Conservation (phyloP, 2,329 filamentous ascomycete species). For the Lachnellula subtilissima region DNA sequence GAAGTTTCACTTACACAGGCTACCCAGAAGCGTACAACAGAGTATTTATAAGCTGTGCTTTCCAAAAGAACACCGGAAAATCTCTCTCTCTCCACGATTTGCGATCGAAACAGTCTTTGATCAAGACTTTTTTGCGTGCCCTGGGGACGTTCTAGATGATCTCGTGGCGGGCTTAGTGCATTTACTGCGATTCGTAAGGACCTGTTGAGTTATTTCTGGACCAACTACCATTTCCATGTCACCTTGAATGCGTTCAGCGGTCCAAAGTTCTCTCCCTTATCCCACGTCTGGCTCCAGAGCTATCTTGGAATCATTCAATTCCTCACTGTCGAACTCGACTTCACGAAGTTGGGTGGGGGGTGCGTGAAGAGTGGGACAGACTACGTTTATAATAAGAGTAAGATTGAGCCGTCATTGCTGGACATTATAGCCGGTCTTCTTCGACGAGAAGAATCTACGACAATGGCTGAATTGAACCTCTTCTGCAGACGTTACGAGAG, state of each 20-base stretch:
- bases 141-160: slow-evolving; percentile 23
- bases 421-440: slow-evolving; percentile 13
- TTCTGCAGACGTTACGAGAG: slow-evolving; percentile 17
- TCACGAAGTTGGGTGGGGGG: slow-evolving; percentile 27
- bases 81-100: slow-evolving; percentile 24
- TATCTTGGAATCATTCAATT: slow-evolving; percentile 23
- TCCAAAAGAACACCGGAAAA: slow-evolving; percentile 15
- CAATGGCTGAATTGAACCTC: slow-evolving; percentile 16
- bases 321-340: slow-evolving; percentile 30
- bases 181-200: slow-evolving; percentile 23
- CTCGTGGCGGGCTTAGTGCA: slow-evolving; percentile 18
- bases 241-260: slow-evolving; percentile 25
- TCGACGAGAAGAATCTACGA: slow-evolving; percentile 2
- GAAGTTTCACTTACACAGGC: slow-evolving; percentile 1
- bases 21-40: slow-evolving; percentile 18
- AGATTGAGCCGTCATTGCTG: slow-evolving; percentile 14
- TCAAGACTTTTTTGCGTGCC: slow-evolving; percentile 21
- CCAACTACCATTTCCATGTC: slow-evolving; percentile 29
- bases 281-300: slow-evolving; percentile 22
- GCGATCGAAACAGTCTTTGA: slow-evolving; percentile 23
- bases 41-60: slow-evolving; percentile 28
- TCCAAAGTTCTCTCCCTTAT: slow-evolving; percentile 23
- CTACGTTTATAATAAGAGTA: slow-evolving; percentile 12
- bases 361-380: slow-evolving; percentile 9
- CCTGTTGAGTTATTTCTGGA: slow-evolving; percentile 31